These are phyloP conservation scores for Dictyostelium intermedium DNA, from an alignment of 78 protist species.

Conservation along the genomic window DNA sequence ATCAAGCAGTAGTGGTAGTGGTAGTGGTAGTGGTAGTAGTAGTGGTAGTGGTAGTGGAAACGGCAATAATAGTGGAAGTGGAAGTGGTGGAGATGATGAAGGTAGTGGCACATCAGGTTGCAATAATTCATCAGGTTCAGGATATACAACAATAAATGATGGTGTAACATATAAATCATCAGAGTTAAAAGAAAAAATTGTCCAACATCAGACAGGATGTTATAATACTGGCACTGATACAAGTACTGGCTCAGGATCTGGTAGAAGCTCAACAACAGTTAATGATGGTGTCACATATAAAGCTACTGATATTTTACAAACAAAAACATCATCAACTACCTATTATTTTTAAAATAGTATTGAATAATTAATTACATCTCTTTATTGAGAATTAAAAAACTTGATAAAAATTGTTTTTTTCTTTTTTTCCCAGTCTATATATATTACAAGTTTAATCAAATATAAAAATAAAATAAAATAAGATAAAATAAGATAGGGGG, in stretches of 20 bases:
- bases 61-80: no score
- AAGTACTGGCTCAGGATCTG: neutral
- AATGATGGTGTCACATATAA: neutral
- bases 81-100: no score
- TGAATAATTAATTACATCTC: no score
- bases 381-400: no score
- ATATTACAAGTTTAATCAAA: neutral
- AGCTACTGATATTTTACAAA: neutral
- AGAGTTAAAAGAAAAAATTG: neutral
- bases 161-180: neutral
- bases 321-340: neutral
- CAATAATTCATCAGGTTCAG: neutral
- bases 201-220: neutral
- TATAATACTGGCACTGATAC: neutral
- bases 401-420: no score
- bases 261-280: neutral
- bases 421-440: no score
- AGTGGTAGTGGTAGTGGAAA: neutral
- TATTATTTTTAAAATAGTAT: neutral
- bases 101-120: neutral
- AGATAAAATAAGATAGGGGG: neutral
- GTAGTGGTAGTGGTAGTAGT: neutral
- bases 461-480: neutral
- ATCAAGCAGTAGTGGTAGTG: neutral
- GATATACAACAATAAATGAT: neutral